Percentiles rank a stretch among this genome's conserved stretches.
Conservation (phyloP, 306 rosid species). For the Fragaria vesca region DNA sequence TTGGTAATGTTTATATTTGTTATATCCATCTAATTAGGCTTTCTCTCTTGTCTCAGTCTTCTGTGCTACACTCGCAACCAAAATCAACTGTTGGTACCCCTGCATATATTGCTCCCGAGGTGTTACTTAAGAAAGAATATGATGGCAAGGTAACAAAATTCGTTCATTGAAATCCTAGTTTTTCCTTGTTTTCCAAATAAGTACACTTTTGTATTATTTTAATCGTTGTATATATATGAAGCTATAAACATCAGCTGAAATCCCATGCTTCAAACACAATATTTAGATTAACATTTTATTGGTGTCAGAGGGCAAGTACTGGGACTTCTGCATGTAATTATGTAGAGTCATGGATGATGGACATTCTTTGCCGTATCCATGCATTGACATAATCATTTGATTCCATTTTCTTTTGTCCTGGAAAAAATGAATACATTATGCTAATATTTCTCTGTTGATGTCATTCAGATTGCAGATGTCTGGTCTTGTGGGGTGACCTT, state of each 20-base stretch:
- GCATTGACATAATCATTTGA: neutral
- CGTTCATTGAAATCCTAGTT: neutral
- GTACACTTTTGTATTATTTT: neutral
- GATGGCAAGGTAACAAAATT: conserved; percentile 79
- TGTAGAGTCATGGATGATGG: neutral
- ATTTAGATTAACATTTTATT: neutral
- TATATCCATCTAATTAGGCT: conserved; percentile 27
- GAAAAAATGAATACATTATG: neutral
- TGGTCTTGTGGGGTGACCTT: conserved; percentile 99
- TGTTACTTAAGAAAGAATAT: conserved; percentile 91
- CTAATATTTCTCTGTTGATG: neutral
- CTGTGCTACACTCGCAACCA: conserved; percentile 93
- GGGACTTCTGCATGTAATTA: neutral
- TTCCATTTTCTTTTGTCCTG: neutral
- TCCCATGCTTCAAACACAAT: neutral
- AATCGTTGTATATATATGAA: neutral
- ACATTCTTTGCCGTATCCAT: neutral
- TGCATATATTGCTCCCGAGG: conserved; percentile 96
- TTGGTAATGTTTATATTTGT: neutral
- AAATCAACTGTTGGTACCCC: conserved; percentile 98
- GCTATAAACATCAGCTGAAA: neutral
- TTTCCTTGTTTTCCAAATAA: neutral
- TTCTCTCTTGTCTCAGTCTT: conserved; percentile 57
- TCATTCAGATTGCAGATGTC: conserved; percentile 73
- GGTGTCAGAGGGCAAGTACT: neutral